Evolutionary conservation across 1,284 basidiomycete species (phyloP).

Genomic region (Heterobasidion parviporum): DNA sequence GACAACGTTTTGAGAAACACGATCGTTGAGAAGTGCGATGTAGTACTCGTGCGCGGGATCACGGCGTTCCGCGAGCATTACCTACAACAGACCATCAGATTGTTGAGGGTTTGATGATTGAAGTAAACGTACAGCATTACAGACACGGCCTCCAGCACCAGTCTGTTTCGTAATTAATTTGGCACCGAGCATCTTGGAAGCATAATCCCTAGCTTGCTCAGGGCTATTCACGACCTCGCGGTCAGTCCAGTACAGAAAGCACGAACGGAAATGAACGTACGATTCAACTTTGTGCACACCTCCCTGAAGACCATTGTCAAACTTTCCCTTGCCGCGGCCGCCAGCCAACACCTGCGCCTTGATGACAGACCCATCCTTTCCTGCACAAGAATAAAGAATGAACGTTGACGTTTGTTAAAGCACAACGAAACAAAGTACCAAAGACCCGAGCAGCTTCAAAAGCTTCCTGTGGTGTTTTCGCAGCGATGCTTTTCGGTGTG

Average conservation of each 20-base stretch:
- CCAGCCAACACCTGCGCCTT: constrained; percentile 99
- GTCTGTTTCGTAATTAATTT: constrained; percentile 99
- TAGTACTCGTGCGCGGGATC: constrained; percentile 97
- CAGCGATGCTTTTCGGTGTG: constrained; percentile 89
- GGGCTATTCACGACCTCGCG: constrained; percentile 42
- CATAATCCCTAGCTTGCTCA: constrained; percentile 82
- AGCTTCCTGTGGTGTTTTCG: constrained; percentile 87
- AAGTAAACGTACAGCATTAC: constrained; percentile 73
- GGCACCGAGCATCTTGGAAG: constrained; percentile 90
- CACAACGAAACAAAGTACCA: constrained; percentile 35
- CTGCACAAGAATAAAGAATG: constrained; percentile 27
- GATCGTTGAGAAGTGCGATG: constrained; percentile 95
- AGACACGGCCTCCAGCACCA: constrained; percentile 84
- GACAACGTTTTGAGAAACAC: constrained; percentile 82
- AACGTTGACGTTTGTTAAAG: not conserved
- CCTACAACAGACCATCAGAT: constrained; percentile 32
- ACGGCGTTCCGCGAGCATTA: constrained; percentile 97
- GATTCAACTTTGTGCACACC: constrained; percentile 94
- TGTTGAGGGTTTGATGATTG: not conserved
- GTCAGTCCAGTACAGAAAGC: not conserved
- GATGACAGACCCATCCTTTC: constrained; percentile 75
- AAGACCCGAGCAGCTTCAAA: constrained; percentile 85
- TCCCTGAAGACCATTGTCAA: constrained; percentile 93
- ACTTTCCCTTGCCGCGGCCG: constrained; percentile 97
- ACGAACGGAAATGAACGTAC: constrained; percentile 35